Base-by-base conservation (phyloP, 371 early-diverging fungal genomes). In the Mortierella sp. region DNA sequence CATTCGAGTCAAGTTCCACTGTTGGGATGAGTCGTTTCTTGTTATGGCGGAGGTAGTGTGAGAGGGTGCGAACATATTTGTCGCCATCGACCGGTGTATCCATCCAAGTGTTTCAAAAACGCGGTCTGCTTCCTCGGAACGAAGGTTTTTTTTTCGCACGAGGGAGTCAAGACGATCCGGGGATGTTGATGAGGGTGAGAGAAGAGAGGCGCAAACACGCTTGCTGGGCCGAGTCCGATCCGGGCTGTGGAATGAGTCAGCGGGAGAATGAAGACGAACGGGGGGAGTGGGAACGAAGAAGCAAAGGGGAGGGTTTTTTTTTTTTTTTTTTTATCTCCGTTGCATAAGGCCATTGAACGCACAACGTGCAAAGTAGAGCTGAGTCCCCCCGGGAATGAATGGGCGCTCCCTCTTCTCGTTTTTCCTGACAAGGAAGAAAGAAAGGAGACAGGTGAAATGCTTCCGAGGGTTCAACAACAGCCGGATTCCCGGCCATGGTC, bases 21-120 rank as follows among this genome's bases (percentile, higher is more conserved):
- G 34, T 37, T 21, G 64, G 80, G 45, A 67, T 65, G 22, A 81
- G 62, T 5, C 74, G 60, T 29, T 70, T 63, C 52, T 86, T 82
- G 67, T 88, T 86, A 14, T 82, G 63, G 63, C 86, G 86, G 22
- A 88, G 67, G 63, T 87, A 87, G 54, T 88, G 85, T 34, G 86
- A 72, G 44, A 87, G 71, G 10, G 86, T 87, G 49, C 86, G 82
- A 59, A 88, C 74, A 68, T 84, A 88, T 68, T 81, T 82, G 54
- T 88, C 89, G 65, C 86, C 85, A 37, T 60, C 31, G 54, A 74
- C 67, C 57, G 74, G 67, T 25, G 62, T 60, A 60, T 74, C 74
- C 74, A 74, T 74, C n/a, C 53, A 55, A 40, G 43, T 16, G 17
- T 7, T 34, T 10, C n/a, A n/a, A n/a, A n/a, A 34, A 34, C n/a